Base-by-base conservation (phyloP, 176 grass and related monocot species). In the Oryza nivara region DNA sequence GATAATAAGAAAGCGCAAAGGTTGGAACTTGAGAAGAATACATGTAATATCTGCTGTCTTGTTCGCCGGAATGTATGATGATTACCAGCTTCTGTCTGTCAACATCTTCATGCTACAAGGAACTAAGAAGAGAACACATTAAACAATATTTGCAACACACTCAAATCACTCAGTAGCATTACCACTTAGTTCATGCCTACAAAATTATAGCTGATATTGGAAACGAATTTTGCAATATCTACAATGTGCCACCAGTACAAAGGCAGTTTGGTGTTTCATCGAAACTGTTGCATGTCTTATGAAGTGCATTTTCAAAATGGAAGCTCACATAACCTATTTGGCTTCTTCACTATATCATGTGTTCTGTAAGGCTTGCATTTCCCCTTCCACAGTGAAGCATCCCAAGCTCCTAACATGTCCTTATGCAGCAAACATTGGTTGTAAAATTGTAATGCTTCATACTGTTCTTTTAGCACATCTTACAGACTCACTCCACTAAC, bases 41-140 rank as follows among this genome's bases (percentile, higher is more conserved):
- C 46, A 74, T 40, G n/a, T 51, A 60, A 36, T 65, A 65, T 79
- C 7, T 71, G 41, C 4, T 52, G 56, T 14, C 58, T n/a, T 80
- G 28, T 7, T 26, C 3, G 0, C 41, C 46, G 30, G 45, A 34
- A n/a, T 28, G 52, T 65, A 51, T 38, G 49, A 12, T 14, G 6
- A 61, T 78, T 22, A 19, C 38, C 67, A 25, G 6, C 22, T 72
- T 40, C 38, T 40, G 38, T 28, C 28, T 73, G 43, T 73, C 3
- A 52, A 48, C 20, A 41, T 67, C 76, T 73, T 86, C 84, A 67
- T 13, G 41, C 84, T 67, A 78, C 70, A 48, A 83, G 35, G 69
- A 61, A 61, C 56, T 61, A n/a, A 61, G 56, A 69, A 72, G 70
- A 72, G n/a, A 23, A 45, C 40, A 72, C 20, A 45, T 46, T 46